These are phyloP conservation scores for Dictyostelium capitatum DNA, from an alignment of 78 protist genomes.

Conservation along the genomic window DNA sequence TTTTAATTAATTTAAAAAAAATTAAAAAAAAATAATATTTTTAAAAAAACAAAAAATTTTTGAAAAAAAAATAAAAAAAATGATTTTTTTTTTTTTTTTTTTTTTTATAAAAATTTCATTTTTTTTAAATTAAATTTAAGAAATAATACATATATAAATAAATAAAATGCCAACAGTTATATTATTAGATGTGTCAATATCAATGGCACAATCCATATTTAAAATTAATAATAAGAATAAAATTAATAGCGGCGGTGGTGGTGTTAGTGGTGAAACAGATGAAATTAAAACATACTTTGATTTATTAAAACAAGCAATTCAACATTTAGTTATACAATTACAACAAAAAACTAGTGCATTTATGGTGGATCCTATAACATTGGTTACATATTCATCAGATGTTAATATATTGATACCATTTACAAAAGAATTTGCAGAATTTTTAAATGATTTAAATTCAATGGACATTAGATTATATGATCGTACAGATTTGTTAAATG, in stretches of 20 bases:
- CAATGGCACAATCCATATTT: constrained; percentile 27
- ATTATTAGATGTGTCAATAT: constrained; percentile 30
- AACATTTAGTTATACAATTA: neutral
- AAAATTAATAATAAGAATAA: neutral
- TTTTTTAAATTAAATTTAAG: neutral
- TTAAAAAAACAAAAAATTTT: too few species aligned
- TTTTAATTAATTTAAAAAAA: too few species aligned
- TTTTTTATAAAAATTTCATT: too few species aligned
- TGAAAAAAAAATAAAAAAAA: too few species aligned
- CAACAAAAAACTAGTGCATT: constrained; percentile 22
- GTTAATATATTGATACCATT: constrained; percentile 17
- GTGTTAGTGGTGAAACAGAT: neutral
- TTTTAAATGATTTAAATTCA: neutral
- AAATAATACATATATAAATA: neutral
- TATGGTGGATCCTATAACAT: constrained; percentile 34
- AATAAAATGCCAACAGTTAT: constrained; percentile 20
- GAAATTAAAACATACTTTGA: constrained; percentile 32
- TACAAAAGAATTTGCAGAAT: constrained; percentile 18
- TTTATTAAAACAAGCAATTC: constrained; percentile 10
- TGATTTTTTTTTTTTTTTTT: too few species aligned
- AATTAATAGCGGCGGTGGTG: too few species aligned
- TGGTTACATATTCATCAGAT: constrained; percentile 44
- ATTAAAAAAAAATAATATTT: too few species aligned
- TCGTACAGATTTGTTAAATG: constrained; percentile 35
- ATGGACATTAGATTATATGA: constrained; percentile 20